Evolutionary conservation across 306 rosid genomes (phyloP).

Genomic region (Sphenostylis stenocarpa): DNA sequence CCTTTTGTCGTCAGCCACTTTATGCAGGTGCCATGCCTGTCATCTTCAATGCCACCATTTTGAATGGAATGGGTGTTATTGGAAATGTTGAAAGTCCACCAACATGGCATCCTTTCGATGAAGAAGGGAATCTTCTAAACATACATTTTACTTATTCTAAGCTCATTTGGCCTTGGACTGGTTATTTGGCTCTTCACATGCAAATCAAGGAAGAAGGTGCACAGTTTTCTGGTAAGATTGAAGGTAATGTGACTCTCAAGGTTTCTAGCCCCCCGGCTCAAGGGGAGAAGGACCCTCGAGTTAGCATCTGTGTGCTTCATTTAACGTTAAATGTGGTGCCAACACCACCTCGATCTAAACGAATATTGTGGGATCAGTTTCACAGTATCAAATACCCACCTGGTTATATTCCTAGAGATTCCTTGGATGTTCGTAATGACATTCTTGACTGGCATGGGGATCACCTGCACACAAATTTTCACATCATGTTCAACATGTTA

Average conservation of each 20-base stretch:
- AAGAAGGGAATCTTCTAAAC: slow-evolving; percentile 89
- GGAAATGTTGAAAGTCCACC: slow-evolving; percentile 87
- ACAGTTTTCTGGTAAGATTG: slow-evolving; percentile 82
- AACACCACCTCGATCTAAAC: slow-evolving; percentile 78
- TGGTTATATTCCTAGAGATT: slow-evolving; percentile 96
- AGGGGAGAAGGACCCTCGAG: slow-evolving; percentile 59
- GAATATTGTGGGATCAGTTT: slow-evolving; percentile 97
- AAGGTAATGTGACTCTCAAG: slow-evolving; percentile 84
- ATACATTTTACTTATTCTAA: slow-evolving; percentile 86
- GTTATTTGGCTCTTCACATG: slow-evolving; percentile 89
- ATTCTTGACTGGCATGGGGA: slow-evolving; percentile 99
- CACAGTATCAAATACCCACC: slow-evolving; percentile 96
- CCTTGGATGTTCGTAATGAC: slow-evolving; percentile 97
- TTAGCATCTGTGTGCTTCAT: slow-evolving; percentile 83
- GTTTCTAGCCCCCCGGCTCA: slow-evolving; percentile 80
- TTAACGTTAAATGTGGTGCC: slow-evolving; percentile 88
- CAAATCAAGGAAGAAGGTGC: slow-evolving; percentile 97
- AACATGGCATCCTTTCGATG: slow-evolving; percentile 86
- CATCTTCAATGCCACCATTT: slow-evolving; percentile 92
- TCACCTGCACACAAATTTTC: slow-evolving; percentile 93
- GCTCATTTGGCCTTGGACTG: slow-evolving; percentile 99
- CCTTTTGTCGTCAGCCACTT: slow-evolving; percentile 96
- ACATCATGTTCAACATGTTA: slow-evolving; percentile 94
- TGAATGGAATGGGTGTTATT: slow-evolving; percentile 95
- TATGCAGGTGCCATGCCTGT: slow-evolving; percentile 98